phyloP scores from a whole-genome alignment of 2,329 filamentous ascomycete species.

The Thielaviopsis euricoi region DNA sequence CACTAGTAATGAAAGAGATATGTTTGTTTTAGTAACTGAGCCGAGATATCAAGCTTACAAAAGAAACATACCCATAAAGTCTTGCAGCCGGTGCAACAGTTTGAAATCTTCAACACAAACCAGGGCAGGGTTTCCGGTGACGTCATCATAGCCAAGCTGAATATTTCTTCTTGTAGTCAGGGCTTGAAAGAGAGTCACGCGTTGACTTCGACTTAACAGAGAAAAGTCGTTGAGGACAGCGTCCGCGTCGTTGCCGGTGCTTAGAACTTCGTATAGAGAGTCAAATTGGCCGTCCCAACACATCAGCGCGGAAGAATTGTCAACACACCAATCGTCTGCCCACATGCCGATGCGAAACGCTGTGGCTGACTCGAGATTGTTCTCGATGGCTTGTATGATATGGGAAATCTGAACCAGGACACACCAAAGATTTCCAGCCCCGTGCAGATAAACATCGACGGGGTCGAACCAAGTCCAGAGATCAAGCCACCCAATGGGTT shows the following conservation, averaged over 20 bases:
- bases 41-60: no score
- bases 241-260: background rate
- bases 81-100: background rate
- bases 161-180: background rate
- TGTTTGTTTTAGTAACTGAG: background rate
- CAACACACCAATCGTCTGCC: background rate
- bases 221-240: background rate
- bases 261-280: background rate
- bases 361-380: background rate
- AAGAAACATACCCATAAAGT: background rate
- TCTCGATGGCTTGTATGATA: background rate
- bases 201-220: background rate
- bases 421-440: conserved; percentile 8
- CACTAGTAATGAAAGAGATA: background rate
- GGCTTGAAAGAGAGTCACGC: background rate
- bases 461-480: background rate
- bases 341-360: background rate
- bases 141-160: background rate
- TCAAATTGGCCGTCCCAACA: background rate
- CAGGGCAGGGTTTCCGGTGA: background rate
- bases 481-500: background rate
- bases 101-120: background rate
- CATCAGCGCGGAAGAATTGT: background rate
- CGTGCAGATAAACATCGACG: background rate
- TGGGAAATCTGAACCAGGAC: background rate